phyloP scores from a whole-genome alignment of 768 basidiomycete species.

The Suillus fuscotomentosus region DNA sequence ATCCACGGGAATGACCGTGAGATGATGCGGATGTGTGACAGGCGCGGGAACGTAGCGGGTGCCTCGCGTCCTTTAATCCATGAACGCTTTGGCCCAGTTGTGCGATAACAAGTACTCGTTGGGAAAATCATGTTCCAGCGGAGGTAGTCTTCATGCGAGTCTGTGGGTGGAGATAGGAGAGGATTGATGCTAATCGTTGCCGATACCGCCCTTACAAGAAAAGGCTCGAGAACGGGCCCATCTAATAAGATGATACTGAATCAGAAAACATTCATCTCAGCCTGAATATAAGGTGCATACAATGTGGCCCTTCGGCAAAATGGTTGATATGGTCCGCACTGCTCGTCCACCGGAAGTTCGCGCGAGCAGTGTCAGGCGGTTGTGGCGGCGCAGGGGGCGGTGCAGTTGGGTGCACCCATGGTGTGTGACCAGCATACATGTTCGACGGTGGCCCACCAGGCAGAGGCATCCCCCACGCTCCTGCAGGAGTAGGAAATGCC shows the following conservation, averaged over 20 bases:
- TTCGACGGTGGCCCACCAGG: constrained; percentile 14
- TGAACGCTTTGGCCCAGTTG: constrained; percentile 57
- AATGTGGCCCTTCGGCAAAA: constrained; percentile 42
- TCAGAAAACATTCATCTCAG: constrained; percentile 11
- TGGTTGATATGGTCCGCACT: constrained; percentile 32
- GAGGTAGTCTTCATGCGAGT: constrained; percentile 47
- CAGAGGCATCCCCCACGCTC: constrained; percentile 22
- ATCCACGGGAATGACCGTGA: constrained; percentile 56
- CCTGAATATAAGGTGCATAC: constrained; percentile 27
- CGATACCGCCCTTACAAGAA: constrained; percentile 48
- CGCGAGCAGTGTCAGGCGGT: constrained; percentile 22
- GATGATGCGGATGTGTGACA: constrained; percentile 51
- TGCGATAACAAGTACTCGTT: constrained; percentile 58
- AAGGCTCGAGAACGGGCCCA: constrained; percentile 68
- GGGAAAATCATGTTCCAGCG: constrained; percentile 77
- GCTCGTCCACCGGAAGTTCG: constrained; percentile 28
- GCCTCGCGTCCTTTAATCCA: constrained; percentile 66
- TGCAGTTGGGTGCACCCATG: constrained; percentile 24
- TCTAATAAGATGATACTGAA: constrained; percentile 37
- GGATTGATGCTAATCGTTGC: constrained; percentile 58
- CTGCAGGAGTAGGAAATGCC: constrained; percentile 22
- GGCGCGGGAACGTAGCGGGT: constrained; percentile 66
- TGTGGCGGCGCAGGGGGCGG: constrained; percentile 20
- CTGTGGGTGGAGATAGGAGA: constrained; percentile 48
- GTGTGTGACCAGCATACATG: constrained; percentile 22